phyloP scores from a whole-genome alignment of 2,329 filamentous ascomycete genomes.

The Xylariomycetidae sp. region DNA sequence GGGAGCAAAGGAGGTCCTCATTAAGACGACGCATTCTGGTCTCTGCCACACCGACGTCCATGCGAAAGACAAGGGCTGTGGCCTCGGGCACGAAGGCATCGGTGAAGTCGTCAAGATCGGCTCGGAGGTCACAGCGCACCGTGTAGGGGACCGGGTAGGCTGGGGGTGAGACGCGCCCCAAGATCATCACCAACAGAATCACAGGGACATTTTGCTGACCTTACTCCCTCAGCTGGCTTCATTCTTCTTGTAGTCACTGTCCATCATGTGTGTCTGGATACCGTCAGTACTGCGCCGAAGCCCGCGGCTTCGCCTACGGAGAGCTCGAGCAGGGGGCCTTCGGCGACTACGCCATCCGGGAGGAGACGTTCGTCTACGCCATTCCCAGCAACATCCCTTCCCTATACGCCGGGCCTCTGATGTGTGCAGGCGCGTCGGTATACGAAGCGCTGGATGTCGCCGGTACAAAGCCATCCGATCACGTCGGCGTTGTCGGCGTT shows the following conservation, averaged over 20 bases:
- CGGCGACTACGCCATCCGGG: slow-evolving; percentile 26
- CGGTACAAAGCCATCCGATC: slow-evolving; percentile 19
- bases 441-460: slow-evolving; percentile 24
- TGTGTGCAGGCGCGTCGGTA: slow-evolving; percentile 40
- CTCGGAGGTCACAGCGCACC: slow-evolving; percentile 22
- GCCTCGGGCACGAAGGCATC: slow-evolving; percentile 33
- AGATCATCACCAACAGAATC: not conserved
- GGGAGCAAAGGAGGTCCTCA: slow-evolving; percentile 36
- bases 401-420: slow-evolving; percentile 36
- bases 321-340: slow-evolving; percentile 32
- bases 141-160: slow-evolving; percentile 28
- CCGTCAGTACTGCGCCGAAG: slow-evolving; percentile 23
- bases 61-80: slow-evolving; percentile 14
- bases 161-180: slow-evolving; percentile 27
- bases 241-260: slow-evolving; percentile 26
- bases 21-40: slow-evolving; percentile 53
- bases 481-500: slow-evolving; percentile 35
- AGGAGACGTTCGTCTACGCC: slow-evolving; percentile 30
- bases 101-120: slow-evolving; percentile 27
- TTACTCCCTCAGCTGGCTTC: slow-evolving; percentile 3
- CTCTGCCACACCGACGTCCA: slow-evolving; percentile 51
- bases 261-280: slow-evolving; percentile 8
- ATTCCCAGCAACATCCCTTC: slow-evolving; percentile 33
- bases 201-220: too few relatives aligned
- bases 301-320: slow-evolving; percentile 27